Conservation (phyloP, 139 green algal species). For the Tetradesmus lagerheimii region DNA sequence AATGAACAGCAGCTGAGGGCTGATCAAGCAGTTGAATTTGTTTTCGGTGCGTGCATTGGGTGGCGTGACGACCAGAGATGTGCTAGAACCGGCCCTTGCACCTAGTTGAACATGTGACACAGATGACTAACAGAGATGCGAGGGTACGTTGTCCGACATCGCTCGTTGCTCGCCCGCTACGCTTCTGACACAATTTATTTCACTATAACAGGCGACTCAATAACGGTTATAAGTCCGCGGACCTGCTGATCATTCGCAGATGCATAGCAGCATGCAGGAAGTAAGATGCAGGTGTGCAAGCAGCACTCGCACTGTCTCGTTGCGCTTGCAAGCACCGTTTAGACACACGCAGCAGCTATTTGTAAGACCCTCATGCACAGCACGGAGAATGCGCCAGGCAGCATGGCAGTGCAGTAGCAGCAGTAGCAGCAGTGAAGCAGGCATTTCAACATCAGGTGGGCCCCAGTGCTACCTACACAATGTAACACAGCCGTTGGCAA, state of each 20-base stretch:
- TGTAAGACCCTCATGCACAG: neutral
- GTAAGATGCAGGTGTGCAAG: neutral
- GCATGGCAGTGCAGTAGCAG: neutral
- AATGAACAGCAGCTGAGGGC: neutral
- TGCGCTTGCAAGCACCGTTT: neutral
- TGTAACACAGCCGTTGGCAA: neutral
- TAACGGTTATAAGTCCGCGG: no score
- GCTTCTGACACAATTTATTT: no score
- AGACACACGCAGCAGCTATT: neutral
- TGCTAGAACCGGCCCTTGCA: no score
- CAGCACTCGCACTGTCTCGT: neutral
- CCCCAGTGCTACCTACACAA: no score
- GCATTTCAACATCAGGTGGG: neutral
- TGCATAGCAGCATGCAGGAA: neutral
- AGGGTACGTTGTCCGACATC: neutral
- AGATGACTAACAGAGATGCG: neutral
- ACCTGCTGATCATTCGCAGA: neutral
- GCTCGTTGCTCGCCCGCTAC: neutral
- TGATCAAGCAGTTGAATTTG: no score
- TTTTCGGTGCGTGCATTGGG: no score
- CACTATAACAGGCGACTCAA: no score
- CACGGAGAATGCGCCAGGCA: neutral
- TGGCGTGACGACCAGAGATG: no score
- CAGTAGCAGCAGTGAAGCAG: neutral
- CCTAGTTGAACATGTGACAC: neutral